Percentiles rank a stretch among this genome's conserved stretches.
Conservation (phyloP, 768 basidiomycete species). For the Suillus americanus region DNA sequence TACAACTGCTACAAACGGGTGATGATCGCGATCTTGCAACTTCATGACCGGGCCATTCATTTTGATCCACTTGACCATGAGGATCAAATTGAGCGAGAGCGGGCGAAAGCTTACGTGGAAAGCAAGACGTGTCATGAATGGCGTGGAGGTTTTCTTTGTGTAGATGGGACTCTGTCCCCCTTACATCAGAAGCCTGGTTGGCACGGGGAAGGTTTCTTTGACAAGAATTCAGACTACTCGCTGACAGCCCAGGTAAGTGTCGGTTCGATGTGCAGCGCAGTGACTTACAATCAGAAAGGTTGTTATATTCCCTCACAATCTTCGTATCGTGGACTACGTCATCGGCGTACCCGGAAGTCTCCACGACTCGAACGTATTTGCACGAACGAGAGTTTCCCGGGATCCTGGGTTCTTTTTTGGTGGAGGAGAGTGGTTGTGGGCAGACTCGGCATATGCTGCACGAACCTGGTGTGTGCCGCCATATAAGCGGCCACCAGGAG, state of each 20-base stretch:
- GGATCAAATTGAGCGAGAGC: conserved; percentile 7
- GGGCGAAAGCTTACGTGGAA: not conserved
- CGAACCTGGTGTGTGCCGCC: conserved; percentile 8
- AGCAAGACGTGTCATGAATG: conserved; percentile 1
- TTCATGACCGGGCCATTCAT: conserved; percentile 2
- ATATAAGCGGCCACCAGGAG: not conserved
- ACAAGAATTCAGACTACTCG: conserved; percentile 21
- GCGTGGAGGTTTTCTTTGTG: conserved; percentile 6
- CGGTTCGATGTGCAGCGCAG: not conserved
- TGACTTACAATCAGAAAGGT: conserved; percentile 3
- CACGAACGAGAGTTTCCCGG: not conserved
- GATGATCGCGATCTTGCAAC: conserved; percentile 9
- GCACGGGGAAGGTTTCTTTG: conserved; percentile 19
- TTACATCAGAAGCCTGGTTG: conserved; percentile 16
- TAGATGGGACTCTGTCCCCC: conserved; percentile 9
- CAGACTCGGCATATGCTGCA: conserved; percentile 9
- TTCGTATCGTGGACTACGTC: conserved; percentile 12
- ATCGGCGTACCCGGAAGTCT: conserved; percentile 14
- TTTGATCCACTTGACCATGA: not conserved
- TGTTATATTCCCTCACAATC: conserved; percentile 11
- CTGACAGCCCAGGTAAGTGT: conserved; percentile 16
- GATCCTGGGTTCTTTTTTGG: conserved; percentile 6
- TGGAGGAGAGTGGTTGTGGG: conserved; percentile 14
- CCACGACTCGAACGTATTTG: conserved; percentile 11
- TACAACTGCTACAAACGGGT: conserved; percentile 8